phyloP scores from a whole-genome alignment of 2,329 filamentous ascomycete genomes.

The Diaporthe australafricana region DNA sequence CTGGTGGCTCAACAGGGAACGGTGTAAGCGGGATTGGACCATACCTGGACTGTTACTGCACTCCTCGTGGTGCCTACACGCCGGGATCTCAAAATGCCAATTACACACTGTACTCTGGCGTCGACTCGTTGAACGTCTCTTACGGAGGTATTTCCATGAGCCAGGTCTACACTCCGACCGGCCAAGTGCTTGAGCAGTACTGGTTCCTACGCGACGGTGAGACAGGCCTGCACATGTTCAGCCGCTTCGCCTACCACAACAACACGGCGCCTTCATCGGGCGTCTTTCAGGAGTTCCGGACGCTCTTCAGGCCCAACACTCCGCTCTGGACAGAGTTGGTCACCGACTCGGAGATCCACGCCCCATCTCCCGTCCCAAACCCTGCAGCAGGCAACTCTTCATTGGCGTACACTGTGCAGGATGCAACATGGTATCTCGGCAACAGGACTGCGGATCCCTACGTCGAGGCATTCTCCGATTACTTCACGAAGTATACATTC shows the following conservation, averaged over 20 bases:
- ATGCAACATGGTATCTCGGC: constrained; percentile 72
- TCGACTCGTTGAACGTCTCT: constrained; percentile 59
- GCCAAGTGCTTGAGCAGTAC: constrained; percentile 71
- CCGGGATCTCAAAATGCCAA: constrained; percentile 61
- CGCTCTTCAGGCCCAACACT: constrained; percentile 69
- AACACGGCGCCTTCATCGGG: constrained; percentile 65
- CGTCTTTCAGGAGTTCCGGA: constrained; percentile 71
- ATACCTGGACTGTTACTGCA: constrained; percentile 68
- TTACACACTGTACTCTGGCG: constrained; percentile 63
- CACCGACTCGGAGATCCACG: constrained; percentile 67
- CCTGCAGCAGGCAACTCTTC: constrained; percentile 53
- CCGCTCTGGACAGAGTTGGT: constrained; percentile 71
- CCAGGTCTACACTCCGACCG: constrained; percentile 67
- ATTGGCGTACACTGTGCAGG: constrained; percentile 64
- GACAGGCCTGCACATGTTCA: constrained; percentile 72
- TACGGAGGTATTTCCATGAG: constrained; percentile 71
- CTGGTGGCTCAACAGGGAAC: constrained; percentile 33
- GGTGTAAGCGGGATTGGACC: constrained; percentile 34
- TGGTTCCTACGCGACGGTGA: constrained; percentile 73
- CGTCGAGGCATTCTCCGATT: constrained; percentile 66
- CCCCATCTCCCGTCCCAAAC: constrained; percentile 56
- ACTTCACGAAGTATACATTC: constrained; percentile 77
- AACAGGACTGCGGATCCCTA: constrained; percentile 66
- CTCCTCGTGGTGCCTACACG: constrained; percentile 68
- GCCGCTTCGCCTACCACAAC: constrained; percentile 70